phyloP scores from a whole-genome alignment of 768 basidiomycete species.

The Psilocybe sp. region DNA sequence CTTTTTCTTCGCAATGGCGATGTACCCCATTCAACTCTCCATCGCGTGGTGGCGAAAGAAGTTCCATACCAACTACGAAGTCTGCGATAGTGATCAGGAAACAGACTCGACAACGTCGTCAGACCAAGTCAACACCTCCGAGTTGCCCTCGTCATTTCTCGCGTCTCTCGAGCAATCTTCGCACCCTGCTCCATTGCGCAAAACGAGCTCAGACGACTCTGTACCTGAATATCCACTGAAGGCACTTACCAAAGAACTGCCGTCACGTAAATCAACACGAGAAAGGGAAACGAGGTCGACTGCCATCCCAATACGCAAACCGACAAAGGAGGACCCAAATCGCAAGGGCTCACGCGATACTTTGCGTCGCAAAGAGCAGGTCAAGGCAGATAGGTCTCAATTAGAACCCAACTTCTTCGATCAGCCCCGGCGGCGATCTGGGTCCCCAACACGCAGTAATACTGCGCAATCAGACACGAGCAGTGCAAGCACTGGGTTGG shows the following conservation, averaged over 20 bases:
- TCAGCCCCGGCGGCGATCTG: background rate
- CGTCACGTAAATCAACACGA: conserved; percentile 1
- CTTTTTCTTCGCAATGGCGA: conserved; percentile 43
- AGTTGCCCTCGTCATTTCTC: conserved; percentile 18
- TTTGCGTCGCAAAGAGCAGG: background rate
- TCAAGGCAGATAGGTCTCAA: background rate
- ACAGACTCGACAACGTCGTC: conserved; percentile 17
- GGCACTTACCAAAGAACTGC: background rate
- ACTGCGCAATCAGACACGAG: conserved; percentile 1
- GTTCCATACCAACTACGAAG: conserved; percentile 16
- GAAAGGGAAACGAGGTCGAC: background rate
- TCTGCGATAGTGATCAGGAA: conserved; percentile 19
- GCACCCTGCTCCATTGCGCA: background rate
- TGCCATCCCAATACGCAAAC: background rate
- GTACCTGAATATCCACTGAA: background rate
- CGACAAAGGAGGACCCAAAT: background rate
- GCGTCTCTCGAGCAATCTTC: conserved; percentile 9
- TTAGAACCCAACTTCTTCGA: conserved; percentile 12
- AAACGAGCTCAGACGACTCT: background rate
- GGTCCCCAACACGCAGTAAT: conserved; percentile 4
- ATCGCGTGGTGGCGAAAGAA: conserved; percentile 34
- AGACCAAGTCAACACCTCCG: conserved; percentile 17
- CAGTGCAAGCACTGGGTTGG: background rate
- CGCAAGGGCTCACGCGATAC: background rate
- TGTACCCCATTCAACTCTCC: conserved; percentile 35